Percentiles rank a stretch among this genome's conserved stretches.
phyloP scores from a whole-genome alignment of 129 eudicot species.

The Calendula officinalis region DNA sequence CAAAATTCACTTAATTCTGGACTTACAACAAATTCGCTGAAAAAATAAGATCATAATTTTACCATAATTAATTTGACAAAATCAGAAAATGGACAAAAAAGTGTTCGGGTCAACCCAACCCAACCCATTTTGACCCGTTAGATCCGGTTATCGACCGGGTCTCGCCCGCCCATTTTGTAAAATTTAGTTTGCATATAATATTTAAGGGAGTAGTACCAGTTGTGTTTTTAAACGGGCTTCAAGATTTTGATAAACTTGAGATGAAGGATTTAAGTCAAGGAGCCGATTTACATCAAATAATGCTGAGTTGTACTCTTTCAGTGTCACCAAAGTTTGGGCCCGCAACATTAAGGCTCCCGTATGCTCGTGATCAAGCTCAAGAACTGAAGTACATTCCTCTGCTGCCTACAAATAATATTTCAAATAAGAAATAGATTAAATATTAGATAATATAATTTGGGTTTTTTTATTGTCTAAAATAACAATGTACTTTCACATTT shows the following conservation, averaged over 20 bases:
- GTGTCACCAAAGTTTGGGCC: slow-evolving; percentile 92
- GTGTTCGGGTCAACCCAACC: too few relatives aligned
- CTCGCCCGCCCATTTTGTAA: neutral
- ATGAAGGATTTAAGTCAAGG: slow-evolving; percentile 78
- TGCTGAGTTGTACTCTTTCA: slow-evolving; percentile 85
- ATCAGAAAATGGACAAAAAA: too few relatives aligned
- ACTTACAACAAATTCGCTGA: too few relatives aligned
- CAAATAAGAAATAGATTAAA: neutral
- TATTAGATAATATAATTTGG: too few relatives aligned
- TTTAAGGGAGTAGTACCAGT: slow-evolving; percentile 51
- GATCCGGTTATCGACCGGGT: too few relatives aligned
- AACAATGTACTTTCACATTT: too few relatives aligned
- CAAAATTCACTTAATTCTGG: too few relatives aligned
- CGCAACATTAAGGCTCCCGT: slow-evolving; percentile 97
- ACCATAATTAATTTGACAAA: too few relatives aligned
- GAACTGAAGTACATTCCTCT: slow-evolving; percentile 87
- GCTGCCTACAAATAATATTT: slow-evolving; percentile 58
- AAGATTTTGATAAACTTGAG: slow-evolving; percentile 84
- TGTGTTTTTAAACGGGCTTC: slow-evolving; percentile 89
- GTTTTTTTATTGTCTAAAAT: too few relatives aligned
- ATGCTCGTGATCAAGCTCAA: slow-evolving; percentile 91
- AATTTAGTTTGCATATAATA: neutral
- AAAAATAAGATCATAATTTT: too few relatives aligned
- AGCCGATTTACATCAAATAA: slow-evolving; percentile 93
- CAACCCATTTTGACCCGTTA: too few relatives aligned